Evolutionary conservation across 176 grass and related monocot species (phyloP).

Genomic region (Juncus inflexus): DNA sequence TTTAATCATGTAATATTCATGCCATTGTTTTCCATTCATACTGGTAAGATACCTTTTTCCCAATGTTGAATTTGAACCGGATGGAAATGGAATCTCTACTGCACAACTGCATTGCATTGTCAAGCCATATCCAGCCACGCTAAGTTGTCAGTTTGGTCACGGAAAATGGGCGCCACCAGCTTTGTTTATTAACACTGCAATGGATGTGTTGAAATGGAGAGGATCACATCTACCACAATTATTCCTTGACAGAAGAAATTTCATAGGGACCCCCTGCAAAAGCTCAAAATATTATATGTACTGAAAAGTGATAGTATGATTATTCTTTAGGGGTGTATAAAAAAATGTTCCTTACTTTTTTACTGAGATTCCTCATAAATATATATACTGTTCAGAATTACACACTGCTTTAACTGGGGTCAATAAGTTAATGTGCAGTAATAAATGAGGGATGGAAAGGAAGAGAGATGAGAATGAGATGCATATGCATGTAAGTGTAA

Average conservation of each 20-base stretch:
- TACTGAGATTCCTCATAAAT: conserved; percentile 1
- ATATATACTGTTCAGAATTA: conserved; percentile 6
- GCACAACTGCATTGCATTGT: conserved; percentile 1
- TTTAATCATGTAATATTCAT: no score
- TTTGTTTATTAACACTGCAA: background rate
- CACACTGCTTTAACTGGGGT: background rate
- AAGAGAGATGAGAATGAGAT: background rate
- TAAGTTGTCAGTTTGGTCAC: no score
- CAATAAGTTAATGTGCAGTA: background rate
- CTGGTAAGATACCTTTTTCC: no score
- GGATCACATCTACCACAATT: background rate
- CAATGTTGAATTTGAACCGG: conserved; percentile 10
- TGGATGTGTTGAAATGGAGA: background rate
- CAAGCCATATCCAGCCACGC: conserved; percentile 12
- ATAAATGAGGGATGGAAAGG: conserved; percentile 12
- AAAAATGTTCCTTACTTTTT: no score
- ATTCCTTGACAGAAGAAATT: background rate
- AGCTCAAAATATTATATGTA: no score
- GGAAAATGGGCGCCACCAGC: background rate
- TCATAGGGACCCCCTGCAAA: background rate
- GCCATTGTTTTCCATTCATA: no score
- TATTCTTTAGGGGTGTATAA: no score
- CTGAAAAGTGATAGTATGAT: no score
- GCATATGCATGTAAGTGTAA: background rate
- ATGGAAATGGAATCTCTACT: background rate